A percentile compares a stretch with the other conserved stretches of the same genome.
Conservation (phyloP, 768 basidiomycete genomes). For the Suillus spraguei region DNA sequence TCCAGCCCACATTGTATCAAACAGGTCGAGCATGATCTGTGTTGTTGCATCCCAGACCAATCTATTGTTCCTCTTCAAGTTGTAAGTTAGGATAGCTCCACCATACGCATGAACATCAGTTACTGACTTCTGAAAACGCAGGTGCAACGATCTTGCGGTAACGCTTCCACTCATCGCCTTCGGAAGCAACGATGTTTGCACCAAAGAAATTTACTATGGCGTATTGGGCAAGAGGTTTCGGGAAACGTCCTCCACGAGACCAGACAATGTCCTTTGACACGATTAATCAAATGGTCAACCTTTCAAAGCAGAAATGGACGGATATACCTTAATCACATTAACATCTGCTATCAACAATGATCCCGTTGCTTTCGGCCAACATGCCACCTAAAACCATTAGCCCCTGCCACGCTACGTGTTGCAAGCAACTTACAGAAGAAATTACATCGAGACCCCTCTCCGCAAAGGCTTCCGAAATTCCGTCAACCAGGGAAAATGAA, state of each 20-base stretch:
- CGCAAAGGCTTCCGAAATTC: slow-evolving; percentile 29
- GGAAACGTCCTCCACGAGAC: slow-evolving; percentile 41
- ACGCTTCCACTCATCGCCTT: slow-evolving; percentile 67
- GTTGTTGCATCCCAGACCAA: slow-evolving; percentile 54
- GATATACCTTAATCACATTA: slow-evolving; percentile 39
- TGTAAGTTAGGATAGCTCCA: neutral
- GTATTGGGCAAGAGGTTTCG: slow-evolving; percentile 56
- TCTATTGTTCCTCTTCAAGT: slow-evolving; percentile 26
- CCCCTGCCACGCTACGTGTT: no score
- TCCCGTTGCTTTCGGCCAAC: slow-evolving; percentile 14
- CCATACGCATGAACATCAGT: neutral
- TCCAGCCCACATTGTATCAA: no score
- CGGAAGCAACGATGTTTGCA: slow-evolving; percentile 63
- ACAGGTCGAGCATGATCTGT: no score
- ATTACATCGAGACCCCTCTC: slow-evolving; percentile 38
- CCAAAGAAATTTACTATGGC: slow-evolving; percentile 53
- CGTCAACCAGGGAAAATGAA: neutral
- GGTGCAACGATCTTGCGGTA: slow-evolving; percentile 64
- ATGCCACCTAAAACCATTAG: slow-evolving; percentile 9
- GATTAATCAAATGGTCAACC: neutral
- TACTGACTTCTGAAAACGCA: slow-evolving; percentile 48
- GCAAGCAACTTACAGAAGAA: slow-evolving; percentile 34
- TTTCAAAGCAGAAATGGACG: neutral
- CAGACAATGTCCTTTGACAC: slow-evolving; percentile 22
- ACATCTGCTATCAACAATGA: slow-evolving; percentile 38